These are phyloP conservation scores for Lentinula detonsa DNA, from an alignment of 768 basidiomycete species.

Conservation along the genomic window DNA sequence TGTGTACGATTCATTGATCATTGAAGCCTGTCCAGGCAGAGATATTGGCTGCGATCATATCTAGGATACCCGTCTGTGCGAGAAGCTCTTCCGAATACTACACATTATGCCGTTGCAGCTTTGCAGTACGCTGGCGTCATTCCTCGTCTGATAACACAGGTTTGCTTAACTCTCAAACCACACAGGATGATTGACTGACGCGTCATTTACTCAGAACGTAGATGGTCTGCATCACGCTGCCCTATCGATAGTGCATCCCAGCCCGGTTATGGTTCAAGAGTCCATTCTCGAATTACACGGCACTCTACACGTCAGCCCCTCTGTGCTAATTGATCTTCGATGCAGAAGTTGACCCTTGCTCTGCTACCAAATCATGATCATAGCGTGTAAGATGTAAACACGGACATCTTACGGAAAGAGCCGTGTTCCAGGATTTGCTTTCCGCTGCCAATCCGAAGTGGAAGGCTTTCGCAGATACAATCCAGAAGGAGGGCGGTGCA, in stretches of 20 bases:
- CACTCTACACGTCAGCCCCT: constrained; percentile 61
- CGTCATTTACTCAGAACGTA: constrained; percentile 51
- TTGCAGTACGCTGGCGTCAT: constrained; percentile 65
- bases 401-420: constrained; percentile 63
- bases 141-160: constrained; percentile 70
- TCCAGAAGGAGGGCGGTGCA: constrained; percentile 49
- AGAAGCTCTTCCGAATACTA: constrained; percentile 81
- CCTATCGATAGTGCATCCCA: constrained; percentile 31
- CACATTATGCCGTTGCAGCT: constrained; percentile 82
- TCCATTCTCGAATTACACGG: constrained; percentile 83
- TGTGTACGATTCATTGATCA: background rate
- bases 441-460: constrained; percentile 73
- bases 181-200: background rate
- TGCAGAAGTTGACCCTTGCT: background rate
- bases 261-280: constrained; percentile 24
- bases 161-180: constrained; percentile 24
- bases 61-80: constrained; percentile 85
- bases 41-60: constrained; percentile 86
- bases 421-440: constrained; percentile 69
- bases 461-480: constrained; percentile 61
- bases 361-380: background rate
- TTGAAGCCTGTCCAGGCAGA: constrained; percentile 43
- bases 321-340: background rate
- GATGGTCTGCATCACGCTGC: constrained; percentile 92
- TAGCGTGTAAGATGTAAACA: constrained; percentile 74